Percentiles rank a stretch among this genome's conserved stretches.
These are phyloP conservation scores for Paramecium biaurelia DNA, from an alignment of 73 alveolate species.

Conservation along the genomic window DNA sequence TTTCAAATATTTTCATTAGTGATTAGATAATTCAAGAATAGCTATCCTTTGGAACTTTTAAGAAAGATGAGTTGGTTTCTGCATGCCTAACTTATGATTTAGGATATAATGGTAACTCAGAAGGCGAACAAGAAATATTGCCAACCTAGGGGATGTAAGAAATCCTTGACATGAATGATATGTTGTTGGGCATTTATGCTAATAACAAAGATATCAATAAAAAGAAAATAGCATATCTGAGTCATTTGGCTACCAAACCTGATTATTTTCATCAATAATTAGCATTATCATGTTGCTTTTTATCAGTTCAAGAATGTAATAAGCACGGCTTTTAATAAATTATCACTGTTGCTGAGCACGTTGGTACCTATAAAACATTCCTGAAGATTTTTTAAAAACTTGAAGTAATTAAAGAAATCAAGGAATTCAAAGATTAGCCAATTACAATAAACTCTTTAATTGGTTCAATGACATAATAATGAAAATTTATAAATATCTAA, in stretches of 20 bases:
- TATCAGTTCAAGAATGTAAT: background rate
- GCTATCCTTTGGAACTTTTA: background rate
- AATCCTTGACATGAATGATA: background rate
- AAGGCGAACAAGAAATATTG: background rate
- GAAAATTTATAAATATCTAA: background rate
- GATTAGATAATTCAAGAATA: background rate
- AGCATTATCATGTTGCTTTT: background rate
- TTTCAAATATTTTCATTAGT: background rate
- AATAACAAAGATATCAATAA: background rate
- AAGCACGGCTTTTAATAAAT: background rate
- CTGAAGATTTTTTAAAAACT: background rate
- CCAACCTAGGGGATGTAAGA: background rate
- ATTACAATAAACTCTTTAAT: background rate
- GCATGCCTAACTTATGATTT: background rate
- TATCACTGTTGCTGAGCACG: background rate
- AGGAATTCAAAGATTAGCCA: background rate
- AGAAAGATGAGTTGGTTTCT: background rate
- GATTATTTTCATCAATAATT: background rate
- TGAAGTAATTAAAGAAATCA: background rate
- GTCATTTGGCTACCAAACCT: background rate
- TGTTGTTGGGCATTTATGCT: background rate
- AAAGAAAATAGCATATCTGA: background rate
- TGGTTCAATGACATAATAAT: background rate
- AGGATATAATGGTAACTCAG: background rate
- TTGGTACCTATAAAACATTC: background rate